Base-by-base conservation (phyloP, 768 basidiomycete species). In the Daedaleopsis nitida region DNA sequence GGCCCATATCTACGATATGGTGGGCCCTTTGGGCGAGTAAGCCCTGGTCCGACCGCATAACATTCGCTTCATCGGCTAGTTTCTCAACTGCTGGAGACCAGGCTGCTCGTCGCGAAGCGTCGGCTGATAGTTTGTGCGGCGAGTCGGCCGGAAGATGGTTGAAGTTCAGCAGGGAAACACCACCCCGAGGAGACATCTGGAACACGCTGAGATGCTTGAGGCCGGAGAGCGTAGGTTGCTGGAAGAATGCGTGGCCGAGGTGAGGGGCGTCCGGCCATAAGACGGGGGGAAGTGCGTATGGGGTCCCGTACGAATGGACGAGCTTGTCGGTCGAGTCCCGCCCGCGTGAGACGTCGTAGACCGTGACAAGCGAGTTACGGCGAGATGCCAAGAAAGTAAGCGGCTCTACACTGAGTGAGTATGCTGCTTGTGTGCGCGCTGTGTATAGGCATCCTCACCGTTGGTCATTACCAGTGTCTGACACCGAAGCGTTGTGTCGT, bases 311-410 rank as follows among this genome's bases (percentile, higher is more conserved):
- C 55, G 81, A 68, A 44, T 81, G 81, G n/a, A 85, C 60, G 24
- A 83, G 76, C 19, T 68, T 65, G 24, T 77, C 78, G 16, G 73
- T 59, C 32, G 37, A 38, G 37, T 38, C 39, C 39, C 11, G 13
- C 17, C 10, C 39, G 17, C 74, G 76, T 39, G 80, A 78, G 23
- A 88, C 81, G 67, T 89, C 86, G 63, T 92, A 92, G 4, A 88
- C 67, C 1, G 86, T 84, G 14, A 87, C 73, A 38, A 91, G 68
- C 16, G 76, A 74, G 63, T 86, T 89, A 57, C 75, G 80, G 3
- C 80, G 80, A 4, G 91, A 89, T 1, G 82, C 83, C 34, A 92
- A 70, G 32, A 89, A 69, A 0, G 87, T 86, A 7, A 83, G 44
- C 1, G 79, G 73, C 1, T 71, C 88, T 89, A 65, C 13, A 49